Base-by-base conservation (phyloP, 495 filamentous ascomycete species). In the Lindgomyces ingoldianus region DNA sequence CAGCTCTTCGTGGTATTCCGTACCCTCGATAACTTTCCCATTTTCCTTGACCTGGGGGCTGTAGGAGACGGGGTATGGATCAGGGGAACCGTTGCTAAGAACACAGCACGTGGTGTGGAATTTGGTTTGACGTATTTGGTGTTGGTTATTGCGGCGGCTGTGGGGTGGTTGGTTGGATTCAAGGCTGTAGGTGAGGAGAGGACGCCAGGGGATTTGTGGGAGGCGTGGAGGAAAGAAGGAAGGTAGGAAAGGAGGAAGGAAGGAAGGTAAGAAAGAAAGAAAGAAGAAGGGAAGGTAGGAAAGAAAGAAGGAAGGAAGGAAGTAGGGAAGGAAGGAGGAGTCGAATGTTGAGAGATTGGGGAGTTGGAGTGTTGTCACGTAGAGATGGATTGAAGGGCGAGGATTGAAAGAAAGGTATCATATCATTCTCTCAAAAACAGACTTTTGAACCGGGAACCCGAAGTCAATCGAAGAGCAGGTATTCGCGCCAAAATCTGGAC, bases 121-220 rank as follows among this genome's bases (percentile, higher is more conserved):
- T 33, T 18, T 18, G 6, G 42, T 4, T 33, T 57, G 42, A 45
- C 64, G 33, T 18, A 18, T 26, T 1, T 22, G 4, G 45, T 68
- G 10, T 49, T 64, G 33, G n/a, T 25, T 33, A 26, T 52, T 21
- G 53, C 65, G 18, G 30, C 44, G 25, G 9, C 25, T 29, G 16
- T 64, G 1, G 64, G 56, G 50, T 50, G 21, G 47, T 0, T 50
- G 30, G 19, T 44, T 4, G 58, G 64, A 27, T 3, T 67, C 11
- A 22, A 57, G 6, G 59, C 45, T 27, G 64, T 67, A 33, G 52
- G 50, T 14, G 45, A 57, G 41, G 59, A 57, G 33, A 50, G 52
- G 52, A 67, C 51, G 46, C 64, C 64, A n/a, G 19, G 18, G 16
- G 25, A 18, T 18, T 54, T 66, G 29, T 66, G 63, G 63, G 57